A percentile compares a stretch with the other conserved stretches of the same genome.
These are phyloP conservation scores for Aegilops longissima DNA, from an alignment of 176 grass and related monocot genomes.

Conservation along the genomic window DNA sequence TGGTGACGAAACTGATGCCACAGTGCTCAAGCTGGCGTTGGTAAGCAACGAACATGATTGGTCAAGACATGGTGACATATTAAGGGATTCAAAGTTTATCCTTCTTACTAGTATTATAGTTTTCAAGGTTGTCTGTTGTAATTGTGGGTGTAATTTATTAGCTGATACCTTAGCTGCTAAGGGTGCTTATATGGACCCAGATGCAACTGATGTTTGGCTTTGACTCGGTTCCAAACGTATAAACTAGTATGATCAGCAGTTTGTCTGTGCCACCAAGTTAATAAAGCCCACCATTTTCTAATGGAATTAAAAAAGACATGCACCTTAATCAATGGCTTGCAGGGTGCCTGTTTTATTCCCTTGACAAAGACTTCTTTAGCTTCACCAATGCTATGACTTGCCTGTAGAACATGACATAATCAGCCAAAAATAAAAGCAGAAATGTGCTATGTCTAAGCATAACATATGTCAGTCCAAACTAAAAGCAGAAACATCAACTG, in stretches of 20 bases:
- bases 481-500: conserved; percentile 1
- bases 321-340: conserved; percentile 79
- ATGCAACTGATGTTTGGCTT: not conserved
- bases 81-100: not conserved
- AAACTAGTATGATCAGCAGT: not conserved
- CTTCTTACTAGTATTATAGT: not conserved
- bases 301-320: not conserved
- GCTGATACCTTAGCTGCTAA: not conserved
- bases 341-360: conserved; percentile 71
- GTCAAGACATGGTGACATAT: too few species aligned
- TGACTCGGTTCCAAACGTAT: not conserved
- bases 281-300: not conserved
- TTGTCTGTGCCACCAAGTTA: not conserved
- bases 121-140: not conserved
- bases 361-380: conserved; percentile 68
- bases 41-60: too few species aligned
- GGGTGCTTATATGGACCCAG: not conserved
- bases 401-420: conserved; percentile 44
- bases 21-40: too few species aligned
- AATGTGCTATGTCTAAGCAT: conserved; percentile 47
- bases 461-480: conserved; percentile 16
- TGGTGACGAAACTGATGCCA: too few species aligned
- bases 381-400: conserved; percentile 62
- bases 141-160: not conserved
- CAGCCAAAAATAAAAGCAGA: conserved; percentile 23